Evolutionary conservation across 495 filamentous ascomycete species (phyloP).

Genomic region (Aspergillus sparsus): DNA sequence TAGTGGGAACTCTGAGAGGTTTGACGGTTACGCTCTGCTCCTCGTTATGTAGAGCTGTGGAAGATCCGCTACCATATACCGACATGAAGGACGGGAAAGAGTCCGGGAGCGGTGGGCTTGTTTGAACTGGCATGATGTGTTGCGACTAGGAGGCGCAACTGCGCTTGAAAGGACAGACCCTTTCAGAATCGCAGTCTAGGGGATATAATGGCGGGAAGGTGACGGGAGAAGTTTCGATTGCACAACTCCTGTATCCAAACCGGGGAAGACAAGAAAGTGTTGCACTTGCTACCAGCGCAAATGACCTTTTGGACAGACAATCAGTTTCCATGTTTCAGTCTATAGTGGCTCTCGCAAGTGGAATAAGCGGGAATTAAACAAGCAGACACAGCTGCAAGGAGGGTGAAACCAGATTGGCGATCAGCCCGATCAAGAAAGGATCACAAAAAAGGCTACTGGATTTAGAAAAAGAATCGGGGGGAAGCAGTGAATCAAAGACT

Average conservation of each 20-base stretch:
- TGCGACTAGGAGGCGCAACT: constrained; percentile 27
- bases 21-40: constrained; percentile 29
- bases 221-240: constrained; percentile 2
- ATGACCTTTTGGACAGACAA: constrained; percentile 41
- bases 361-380: constrained; percentile 14
- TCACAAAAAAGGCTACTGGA: constrained; percentile 24
- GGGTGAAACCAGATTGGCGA: constrained; percentile 29
- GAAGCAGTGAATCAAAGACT: constrained; percentile 10
- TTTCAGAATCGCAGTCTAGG: constrained; percentile 27
- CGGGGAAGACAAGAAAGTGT: constrained; percentile 27
- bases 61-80: constrained; percentile 53
- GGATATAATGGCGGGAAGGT: constrained; percentile 21
- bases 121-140: constrained; percentile 49
- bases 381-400: constrained; percentile 31
- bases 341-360: constrained; percentile 10
- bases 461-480: constrained; percentile 15
- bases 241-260: constrained; percentile 27
- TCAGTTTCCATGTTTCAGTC: constrained; percentile 34
- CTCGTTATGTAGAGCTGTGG: constrained; percentile 32
- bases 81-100: constrained; percentile 75
- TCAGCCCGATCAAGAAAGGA: constrained; percentile 20
- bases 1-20: constrained; percentile 33
- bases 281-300: constrained; percentile 51
- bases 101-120: constrained; percentile 52
- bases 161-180: constrained; percentile 34